phyloP scores from a whole-genome alignment of 176 grass and related monocot species.

The Bolboschoenus planiculmis region DNA sequence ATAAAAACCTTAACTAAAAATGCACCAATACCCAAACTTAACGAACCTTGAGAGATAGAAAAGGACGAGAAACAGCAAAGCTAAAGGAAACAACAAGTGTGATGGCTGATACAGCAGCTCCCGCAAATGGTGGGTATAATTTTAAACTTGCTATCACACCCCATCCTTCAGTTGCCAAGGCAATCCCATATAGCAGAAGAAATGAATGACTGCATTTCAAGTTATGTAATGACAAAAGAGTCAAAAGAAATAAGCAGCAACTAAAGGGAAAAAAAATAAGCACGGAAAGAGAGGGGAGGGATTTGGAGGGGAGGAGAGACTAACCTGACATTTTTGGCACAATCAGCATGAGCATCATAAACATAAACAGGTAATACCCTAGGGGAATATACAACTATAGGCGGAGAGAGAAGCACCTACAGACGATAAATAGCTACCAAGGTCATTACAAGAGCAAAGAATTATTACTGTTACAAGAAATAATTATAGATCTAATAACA shows the following conservation, averaged over 20 bases:
- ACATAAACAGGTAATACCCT: conserved; percentile 95
- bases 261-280: conserved; percentile 20
- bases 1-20: conserved; percentile 15
- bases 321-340: conserved; percentile 99
- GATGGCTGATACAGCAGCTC: conserved; percentile 73
- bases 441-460: background rate
- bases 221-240: background rate
- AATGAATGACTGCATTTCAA: conserved; percentile 68
- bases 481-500: conserved; percentile 29
- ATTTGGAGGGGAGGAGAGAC: background rate
- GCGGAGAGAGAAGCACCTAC: conserved; percentile 93
- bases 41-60: conserved; percentile 74
- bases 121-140: conserved; percentile 82
- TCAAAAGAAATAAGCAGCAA: conserved; percentile 14
- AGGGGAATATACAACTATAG: conserved; percentile 97
- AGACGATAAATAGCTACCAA: conserved; percentile 16
- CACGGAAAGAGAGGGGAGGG: background rate
- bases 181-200: conserved; percentile 90
- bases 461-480: background rate
- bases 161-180: conserved; percentile 90
- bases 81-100: conserved; percentile 95
- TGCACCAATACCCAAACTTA: conserved; percentile 7
- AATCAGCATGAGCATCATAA: conserved; percentile 99
- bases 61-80: conserved; percentile 93
- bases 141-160: conserved; percentile 91